Conservation (phyloP, 495 filamentous ascomycete genomes). For the Podospora didyma region DNA sequence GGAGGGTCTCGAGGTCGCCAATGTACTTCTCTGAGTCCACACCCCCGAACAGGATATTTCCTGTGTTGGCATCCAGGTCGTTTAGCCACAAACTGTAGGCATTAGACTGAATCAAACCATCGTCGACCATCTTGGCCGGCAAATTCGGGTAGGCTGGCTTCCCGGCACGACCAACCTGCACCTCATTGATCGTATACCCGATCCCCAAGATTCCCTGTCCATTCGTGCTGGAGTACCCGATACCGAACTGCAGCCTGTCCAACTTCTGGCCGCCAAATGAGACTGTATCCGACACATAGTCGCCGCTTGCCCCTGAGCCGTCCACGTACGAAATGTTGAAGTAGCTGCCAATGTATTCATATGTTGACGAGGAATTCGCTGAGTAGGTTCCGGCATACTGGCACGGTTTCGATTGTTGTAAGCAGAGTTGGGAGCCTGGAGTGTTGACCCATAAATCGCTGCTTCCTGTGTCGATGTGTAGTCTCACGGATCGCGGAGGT, state of each 20-base stretch:
- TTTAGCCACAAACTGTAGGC: slow-evolving; percentile 91
- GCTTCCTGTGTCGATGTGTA: slow-evolving; percentile 80
- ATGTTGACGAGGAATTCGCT: slow-evolving; percentile 76
- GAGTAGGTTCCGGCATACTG: slow-evolving; percentile 60
- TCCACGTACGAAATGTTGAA: slow-evolving; percentile 95
- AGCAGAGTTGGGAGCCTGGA: slow-evolving; percentile 58
- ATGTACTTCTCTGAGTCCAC: slow-evolving; percentile 77
- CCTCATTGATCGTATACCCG: slow-evolving; percentile 82
- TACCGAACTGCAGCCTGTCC: slow-evolving; percentile 73
- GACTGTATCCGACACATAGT: slow-evolving; percentile 80
- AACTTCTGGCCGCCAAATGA: slow-evolving; percentile 60
- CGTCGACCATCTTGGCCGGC: slow-evolving; percentile 66
- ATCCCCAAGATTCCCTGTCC: slow-evolving; percentile 83
- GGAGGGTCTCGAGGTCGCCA: slow-evolving; percentile 69
- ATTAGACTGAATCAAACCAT: slow-evolving; percentile 68
- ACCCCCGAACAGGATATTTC: slow-evolving; percentile 87
- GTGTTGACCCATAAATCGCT: slow-evolving; percentile 89
- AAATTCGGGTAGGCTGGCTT: slow-evolving; percentile 70
- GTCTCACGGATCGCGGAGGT: slow-evolving; percentile 56
- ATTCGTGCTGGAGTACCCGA: slow-evolving; percentile 72
- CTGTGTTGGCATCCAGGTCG: slow-evolving; percentile 69
- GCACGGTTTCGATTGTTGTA: slow-evolving; percentile 44
- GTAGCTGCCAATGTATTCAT: slow-evolving; percentile 65
- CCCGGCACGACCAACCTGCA: slow-evolving; percentile 60
- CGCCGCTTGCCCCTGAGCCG: slow-evolving; percentile 72